Base-by-base conservation (phyloP, 2,329 filamentous ascomycete species). In the Fusarium gaditjirri region DNA sequence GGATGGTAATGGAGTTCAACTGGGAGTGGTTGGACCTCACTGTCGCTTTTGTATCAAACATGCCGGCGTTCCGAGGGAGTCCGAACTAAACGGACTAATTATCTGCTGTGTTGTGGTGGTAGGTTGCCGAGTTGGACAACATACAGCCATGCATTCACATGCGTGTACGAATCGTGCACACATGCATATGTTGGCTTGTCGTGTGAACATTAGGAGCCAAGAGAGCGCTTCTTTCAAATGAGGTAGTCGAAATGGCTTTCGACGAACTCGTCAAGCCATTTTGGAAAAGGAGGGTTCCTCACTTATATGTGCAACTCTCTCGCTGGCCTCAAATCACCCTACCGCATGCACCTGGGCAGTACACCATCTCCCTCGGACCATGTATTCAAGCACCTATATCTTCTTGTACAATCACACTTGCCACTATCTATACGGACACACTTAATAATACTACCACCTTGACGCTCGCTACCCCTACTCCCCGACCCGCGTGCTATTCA, bases 21-120 rank as follows among this genome's bases (percentile, higher is more conserved):
- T 57, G 35, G 54, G 57, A 55, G 54, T 50, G 47, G 66, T 68
- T 68, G 61, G 54, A 63, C 47, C 56, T 68, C 27, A 71, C 70
- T 64, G 55, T 71, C 70, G 70, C 58, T 73, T 73, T 73, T 73
- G 52, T 73, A 64, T 68, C 44, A 39, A 62, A 47, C 70, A 72
- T 71, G 65, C 66, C 57, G 70, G 70, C 61, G 70, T 73, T 60
- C 70, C 54, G 54, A 65, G 61, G 59, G 56, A 49, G 49, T 70
- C 58, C 52, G 66, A 31, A 23, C 35, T 52, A 56, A 43, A 52
- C 56, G 61, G 70, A 55, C 44, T 71, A 70, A 72, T 70, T 46
- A 56, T 52, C 42, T 68, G 49, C 39, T 65, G 42, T 43, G 55
- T 29, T 55, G 59, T 31, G 46, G 55, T 53, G 39, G 52, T 38